Evolutionary conservation across 192 early-diverging fungal genomes (phyloP).

Genomic region (Coemansia sp.): DNA sequence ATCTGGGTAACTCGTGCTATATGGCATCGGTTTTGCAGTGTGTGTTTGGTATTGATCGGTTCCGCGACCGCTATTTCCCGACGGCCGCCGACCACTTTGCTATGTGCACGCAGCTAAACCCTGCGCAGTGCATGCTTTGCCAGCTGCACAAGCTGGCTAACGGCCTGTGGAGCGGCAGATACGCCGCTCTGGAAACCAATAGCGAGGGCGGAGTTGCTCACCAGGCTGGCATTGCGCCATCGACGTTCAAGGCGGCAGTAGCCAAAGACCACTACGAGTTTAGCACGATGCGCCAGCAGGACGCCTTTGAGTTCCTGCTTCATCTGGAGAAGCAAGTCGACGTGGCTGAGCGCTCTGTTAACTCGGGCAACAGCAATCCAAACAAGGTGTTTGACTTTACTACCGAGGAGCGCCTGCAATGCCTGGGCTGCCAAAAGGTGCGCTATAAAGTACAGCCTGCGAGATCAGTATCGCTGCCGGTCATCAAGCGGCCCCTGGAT

Average conservation of each 20-base stretch:
- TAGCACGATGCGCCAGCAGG: constrained; percentile 96
- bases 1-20: constrained; percentile 98
- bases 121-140: constrained; percentile 82
- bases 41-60: constrained; percentile 74
- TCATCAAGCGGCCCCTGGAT: constrained; percentile 59
- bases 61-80: constrained; percentile 67
- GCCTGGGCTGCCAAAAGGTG: constrained; percentile 77
- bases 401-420: constrained; percentile 84
- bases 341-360: constrained; percentile 70
- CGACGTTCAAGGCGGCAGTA: constrained; percentile 88
- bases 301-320: constrained; percentile 92
- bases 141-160: constrained; percentile 90
- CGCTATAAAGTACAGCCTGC: constrained; percentile 64
- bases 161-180: constrained; percentile 86
- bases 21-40: constrained; percentile 93
- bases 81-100: constrained; percentile 37
- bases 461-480: constrained; percentile 62
- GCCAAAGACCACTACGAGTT: constrained; percentile 93
- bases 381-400: constrained; percentile 76
- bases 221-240: constrained; percentile 83
- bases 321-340: constrained; percentile 71
- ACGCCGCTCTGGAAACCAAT: constrained; percentile 58
- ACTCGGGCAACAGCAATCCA: constrained; percentile 60
- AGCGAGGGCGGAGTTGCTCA: constrained; percentile 48
- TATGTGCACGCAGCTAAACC: constrained; percentile 36